Base-by-base conservation (phyloP, 2,329 filamentous ascomycete genomes). In the Talaromyces amestolkiae region DNA sequence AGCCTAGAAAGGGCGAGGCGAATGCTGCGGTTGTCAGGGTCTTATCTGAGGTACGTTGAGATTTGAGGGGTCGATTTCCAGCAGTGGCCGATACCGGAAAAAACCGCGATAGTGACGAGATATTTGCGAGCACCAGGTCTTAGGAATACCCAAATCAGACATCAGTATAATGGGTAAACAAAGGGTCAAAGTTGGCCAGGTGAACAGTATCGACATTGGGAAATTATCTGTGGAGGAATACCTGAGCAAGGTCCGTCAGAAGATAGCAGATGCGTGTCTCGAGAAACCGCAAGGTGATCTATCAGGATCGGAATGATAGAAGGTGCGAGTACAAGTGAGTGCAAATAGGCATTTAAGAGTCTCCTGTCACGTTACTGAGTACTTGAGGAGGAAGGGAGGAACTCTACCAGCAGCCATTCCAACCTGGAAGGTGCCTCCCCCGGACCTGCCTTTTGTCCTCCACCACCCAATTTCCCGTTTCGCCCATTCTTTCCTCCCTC, bases 21-120 rank as follows among this genome's bases (percentile, higher is more conserved):
- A 92, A 92, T 72, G 85, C 84, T 72, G 89, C 89, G 4, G 86
- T 91, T 2, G 77, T 87, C 58, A 80, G 84, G 43, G 77, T 91
- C 4, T 78, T 92, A 64, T 88, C 88, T 68, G 79, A 86, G 72
- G 87, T 87, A 70, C 68, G 76, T 68, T 54, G 47, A 5, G 1
- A 15, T 22, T 24, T 13, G 31, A 37, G 24, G 10, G 7, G 47
- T 7, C 9, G 13, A 5, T 13, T 15, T 13, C 24, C 15, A 10
- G 27, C 3, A 17, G 33, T 24, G 9, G 31, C 39, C 33, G 11
- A 37, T 56, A 13, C 17, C 51, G 4, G 35, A 8, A 11, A 22
- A 22, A 15, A 35, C 13, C n/a, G 6, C 7, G 19, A 45, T 31
- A 5, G 17, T 54, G 56, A 54, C 56, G 2, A 10, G 6, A 15